Base-by-base conservation (phyloP, 257 asterid genomes). In the Hygrophila difformis region DNA sequence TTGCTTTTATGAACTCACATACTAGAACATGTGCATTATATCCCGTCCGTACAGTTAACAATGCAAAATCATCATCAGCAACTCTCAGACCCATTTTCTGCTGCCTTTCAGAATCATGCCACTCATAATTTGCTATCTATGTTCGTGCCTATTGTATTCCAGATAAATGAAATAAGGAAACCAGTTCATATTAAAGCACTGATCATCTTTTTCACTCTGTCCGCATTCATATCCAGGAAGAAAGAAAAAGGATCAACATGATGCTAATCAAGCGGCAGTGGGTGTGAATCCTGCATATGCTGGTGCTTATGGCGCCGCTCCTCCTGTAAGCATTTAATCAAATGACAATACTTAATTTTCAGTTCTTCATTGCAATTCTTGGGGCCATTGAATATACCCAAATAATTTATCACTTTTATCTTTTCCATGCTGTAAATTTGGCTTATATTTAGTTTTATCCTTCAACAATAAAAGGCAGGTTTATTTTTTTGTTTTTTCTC, bases 201-300 rank as follows among this genome's bases (percentile, higher is more conserved):
- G 24, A 21, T 24, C 5, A 3, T 24, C 38, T 33, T 15, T 22
- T 47, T 6, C n/a, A 33, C 13, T 40, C 11, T 35, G 21, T 56
- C 34, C 19, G 20, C 37, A 2, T 39, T 52, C 39, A 60, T 51
- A 60, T 52, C 43, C 84, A 89, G 98, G 94, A 49, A 72, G 70
- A 63, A 91, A 86, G 95, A 86, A 83, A 53, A 91, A 86, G 69
- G 95, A 91, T 29, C 95, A 78, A 53, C 88, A 61, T 11, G 93
- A 86, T 63, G 72, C 83, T 49, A 76, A 72, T 70, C 94, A 78
- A 55, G 84, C 81, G 43, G 78, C 78, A 38, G 73, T 48, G 21
- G 93, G 77, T 57, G 59, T 34, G 15, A 77, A 81, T 63, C 73
- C 87, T 34, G 93, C 80, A 3, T 80, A 77, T 57, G 76, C 62